Percentiles rank a stretch among this genome's conserved stretches.
These are phyloP conservation scores for Lactarius tabidus DNA, from an alignment of 768 basidiomycete species.

Conservation along the genomic window DNA sequence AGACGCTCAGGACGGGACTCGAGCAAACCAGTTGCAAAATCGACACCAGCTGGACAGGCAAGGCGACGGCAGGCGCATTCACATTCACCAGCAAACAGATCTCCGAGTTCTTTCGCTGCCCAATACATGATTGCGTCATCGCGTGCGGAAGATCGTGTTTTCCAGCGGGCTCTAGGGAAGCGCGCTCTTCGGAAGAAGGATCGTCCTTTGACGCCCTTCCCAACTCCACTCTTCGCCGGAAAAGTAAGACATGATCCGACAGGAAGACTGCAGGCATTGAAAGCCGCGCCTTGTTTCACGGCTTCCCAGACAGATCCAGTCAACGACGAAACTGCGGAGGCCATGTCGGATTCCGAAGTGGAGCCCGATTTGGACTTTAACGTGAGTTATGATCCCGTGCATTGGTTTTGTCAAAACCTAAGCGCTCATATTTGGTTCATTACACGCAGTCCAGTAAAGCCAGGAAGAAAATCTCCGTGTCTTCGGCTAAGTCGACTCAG, in stretches of 20 bases:
- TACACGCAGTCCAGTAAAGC: slow-evolving; percentile 13
- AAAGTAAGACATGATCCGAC: background rate
- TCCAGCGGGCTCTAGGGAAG: background rate
- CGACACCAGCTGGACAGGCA: background rate
- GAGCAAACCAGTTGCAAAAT: background rate
- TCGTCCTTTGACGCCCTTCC: slow-evolving; percentile 17
- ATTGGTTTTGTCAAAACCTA: background rate
- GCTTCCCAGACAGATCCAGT: background rate
- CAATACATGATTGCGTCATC: background rate
- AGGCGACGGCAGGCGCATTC: background rate
- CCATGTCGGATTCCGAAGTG: slow-evolving; percentile 22
- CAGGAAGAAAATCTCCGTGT: slow-evolving; percentile 21
- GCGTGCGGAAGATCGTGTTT: background rate
- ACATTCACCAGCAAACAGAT: background rate
- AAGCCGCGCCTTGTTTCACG: background rate
- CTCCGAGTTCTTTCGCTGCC: background rate
- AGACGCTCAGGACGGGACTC: slow-evolving; percentile 2
- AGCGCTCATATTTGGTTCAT: background rate
- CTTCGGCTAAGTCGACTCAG: slow-evolving; percentile 14
- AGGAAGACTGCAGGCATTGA: slow-evolving; percentile 3
- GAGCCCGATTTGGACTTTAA: slow-evolving; percentile 23
- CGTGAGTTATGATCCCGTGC: slow-evolving; percentile 8
- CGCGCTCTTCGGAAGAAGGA: background rate
- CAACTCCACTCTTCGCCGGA: background rate
- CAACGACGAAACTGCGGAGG: slow-evolving; percentile 12